phyloP scores from a whole-genome alignment of 2,329 filamentous ascomycete genomes.

The Sclerotinia spermophila region DNA sequence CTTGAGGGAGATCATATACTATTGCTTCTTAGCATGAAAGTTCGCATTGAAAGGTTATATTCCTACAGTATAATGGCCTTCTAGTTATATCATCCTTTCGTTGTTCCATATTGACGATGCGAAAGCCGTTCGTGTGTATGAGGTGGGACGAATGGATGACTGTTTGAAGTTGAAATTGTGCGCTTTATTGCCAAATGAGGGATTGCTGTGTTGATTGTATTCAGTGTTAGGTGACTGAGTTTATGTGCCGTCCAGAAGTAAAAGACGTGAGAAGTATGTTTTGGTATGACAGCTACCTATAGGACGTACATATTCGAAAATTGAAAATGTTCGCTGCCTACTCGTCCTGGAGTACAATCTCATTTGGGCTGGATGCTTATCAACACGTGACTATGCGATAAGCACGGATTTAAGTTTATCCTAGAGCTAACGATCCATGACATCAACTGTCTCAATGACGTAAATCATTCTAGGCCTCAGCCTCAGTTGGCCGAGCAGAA shows the following conservation, averaged over 20 bases:
- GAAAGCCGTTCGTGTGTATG: neutral
- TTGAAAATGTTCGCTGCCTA: neutral
- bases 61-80: conserved; percentile 41
- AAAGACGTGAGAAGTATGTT: neutral
- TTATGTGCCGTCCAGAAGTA: neutral
- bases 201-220: neutral
- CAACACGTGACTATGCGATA: neutral
- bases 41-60: neutral
- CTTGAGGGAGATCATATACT: conserved; percentile 38
- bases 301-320: neutral
- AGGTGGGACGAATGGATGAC: conserved; percentile 2
- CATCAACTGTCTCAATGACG: conserved; percentile 1
- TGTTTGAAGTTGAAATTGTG: neutral
- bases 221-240: neutral
- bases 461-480: neutral
- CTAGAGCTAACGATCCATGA: neutral
- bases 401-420: neutral
- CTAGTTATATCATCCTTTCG: conserved; percentile 40
- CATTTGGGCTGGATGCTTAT: neutral
- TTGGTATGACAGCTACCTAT: neutral
- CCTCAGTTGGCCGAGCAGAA: neutral
- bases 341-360: neutral
- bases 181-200: neutral
- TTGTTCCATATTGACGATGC: conserved; percentile 31
- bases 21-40: conserved; percentile 20